Percentiles rank a stretch among this genome's conserved stretches.
These are phyloP conservation scores for Hanseniaspora nectarophila DNA, from an alignment of 805 yeast species.

Conservation along the genomic window DNA sequence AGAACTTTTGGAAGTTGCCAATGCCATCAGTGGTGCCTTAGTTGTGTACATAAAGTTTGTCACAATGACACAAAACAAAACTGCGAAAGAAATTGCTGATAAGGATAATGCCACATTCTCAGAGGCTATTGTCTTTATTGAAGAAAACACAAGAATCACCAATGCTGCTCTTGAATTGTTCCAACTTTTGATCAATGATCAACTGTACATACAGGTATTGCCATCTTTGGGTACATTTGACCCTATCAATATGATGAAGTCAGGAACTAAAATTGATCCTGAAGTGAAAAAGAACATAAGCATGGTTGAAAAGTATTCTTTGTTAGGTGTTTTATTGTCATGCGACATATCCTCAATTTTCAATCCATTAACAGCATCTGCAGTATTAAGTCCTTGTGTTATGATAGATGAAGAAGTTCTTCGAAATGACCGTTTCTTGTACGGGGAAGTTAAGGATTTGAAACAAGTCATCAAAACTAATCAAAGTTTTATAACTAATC, in stretches of 20 bases:
- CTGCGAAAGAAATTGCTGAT: not conserved
- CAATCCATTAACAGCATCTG: slow-evolving; percentile 37
- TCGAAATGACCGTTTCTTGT: slow-evolving; percentile 15
- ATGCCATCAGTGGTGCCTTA: slow-evolving; percentile 3
- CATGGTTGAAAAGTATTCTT: slow-evolving; percentile 40
- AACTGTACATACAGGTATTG: slow-evolving; percentile 21
- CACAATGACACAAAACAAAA: not conserved
- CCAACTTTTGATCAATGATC: slow-evolving; percentile 20
- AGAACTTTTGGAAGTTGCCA: slow-evolving; percentile 7
- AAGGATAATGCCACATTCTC: not conserved
- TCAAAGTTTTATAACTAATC: slow-evolving; percentile 44
- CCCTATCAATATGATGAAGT: slow-evolving; percentile 5
- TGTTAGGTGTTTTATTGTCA: slow-evolving; percentile 61
- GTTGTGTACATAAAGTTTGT: slow-evolving; percentile 6
- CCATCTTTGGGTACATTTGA: slow-evolving; percentile 45
- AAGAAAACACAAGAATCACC: slow-evolving; percentile 18
- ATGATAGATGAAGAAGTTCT: slow-evolving; percentile 12
- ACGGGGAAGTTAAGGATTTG: slow-evolving; percentile 34
- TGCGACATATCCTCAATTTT: slow-evolving; percentile 53
- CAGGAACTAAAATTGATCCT: not conserved
- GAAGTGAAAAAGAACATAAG: slow-evolving; percentile 29
- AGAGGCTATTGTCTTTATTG: not conserved
- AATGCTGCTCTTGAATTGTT: slow-evolving; percentile 24
- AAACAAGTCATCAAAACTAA: slow-evolving; percentile 55
- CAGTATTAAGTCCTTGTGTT: slow-evolving; percentile 30